phyloP scores from a whole-genome alignment of 2,329 filamentous ascomycete species.

The Penicillium psychrosexuale region DNA sequence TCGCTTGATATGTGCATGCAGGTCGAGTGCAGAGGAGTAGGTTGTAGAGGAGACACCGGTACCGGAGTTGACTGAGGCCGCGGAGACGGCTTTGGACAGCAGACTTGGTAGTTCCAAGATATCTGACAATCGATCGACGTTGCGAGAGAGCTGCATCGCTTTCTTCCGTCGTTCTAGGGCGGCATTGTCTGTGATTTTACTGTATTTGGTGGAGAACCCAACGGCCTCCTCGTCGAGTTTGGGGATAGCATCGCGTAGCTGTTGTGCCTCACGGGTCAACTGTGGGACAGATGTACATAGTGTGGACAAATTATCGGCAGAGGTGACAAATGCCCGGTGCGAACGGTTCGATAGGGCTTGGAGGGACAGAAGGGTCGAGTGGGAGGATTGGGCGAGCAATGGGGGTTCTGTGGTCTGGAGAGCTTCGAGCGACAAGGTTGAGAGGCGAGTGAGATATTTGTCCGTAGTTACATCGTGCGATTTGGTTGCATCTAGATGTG shows the following conservation, averaged over 20 bases:
- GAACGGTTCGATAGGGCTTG: conserved; percentile 88
- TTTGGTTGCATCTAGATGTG: conserved; percentile 53
- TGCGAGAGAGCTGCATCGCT: conserved; percentile 76
- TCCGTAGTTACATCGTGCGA: conserved; percentile 35
- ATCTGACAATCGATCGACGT: conserved; percentile 84
- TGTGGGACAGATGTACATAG: conserved; percentile 69
- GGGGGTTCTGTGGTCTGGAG: conserved; percentile 74
- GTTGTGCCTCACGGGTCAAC: conserved; percentile 62
- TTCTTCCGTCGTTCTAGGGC: conserved; percentile 71
- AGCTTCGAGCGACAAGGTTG: conserved; percentile 70
- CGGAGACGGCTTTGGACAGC: conserved; percentile 67
- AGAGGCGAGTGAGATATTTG: conserved; percentile 72
- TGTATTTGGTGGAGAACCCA: conserved; percentile 78
- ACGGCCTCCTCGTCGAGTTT: conserved; percentile 75
- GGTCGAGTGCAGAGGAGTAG: conserved; percentile 84
- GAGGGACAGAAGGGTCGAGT: conserved; percentile 76
- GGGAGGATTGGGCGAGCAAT: conserved; percentile 73
- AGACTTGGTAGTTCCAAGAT: conserved; percentile 86
- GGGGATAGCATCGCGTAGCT: conserved; percentile 70
- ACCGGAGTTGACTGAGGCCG: conserved; percentile 39
- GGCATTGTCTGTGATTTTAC: conserved; percentile 66
- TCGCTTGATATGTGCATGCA: conserved; percentile 89
- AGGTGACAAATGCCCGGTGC: conserved; percentile 77
- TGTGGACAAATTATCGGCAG: conserved; percentile 71
- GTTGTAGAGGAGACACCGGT: conserved; percentile 56